Percentiles rank a stretch among this genome's conserved stretches.
phyloP scores from a whole-genome alignment of 2,329 filamentous ascomycete species.

The Botrytis tulipae region DNA sequence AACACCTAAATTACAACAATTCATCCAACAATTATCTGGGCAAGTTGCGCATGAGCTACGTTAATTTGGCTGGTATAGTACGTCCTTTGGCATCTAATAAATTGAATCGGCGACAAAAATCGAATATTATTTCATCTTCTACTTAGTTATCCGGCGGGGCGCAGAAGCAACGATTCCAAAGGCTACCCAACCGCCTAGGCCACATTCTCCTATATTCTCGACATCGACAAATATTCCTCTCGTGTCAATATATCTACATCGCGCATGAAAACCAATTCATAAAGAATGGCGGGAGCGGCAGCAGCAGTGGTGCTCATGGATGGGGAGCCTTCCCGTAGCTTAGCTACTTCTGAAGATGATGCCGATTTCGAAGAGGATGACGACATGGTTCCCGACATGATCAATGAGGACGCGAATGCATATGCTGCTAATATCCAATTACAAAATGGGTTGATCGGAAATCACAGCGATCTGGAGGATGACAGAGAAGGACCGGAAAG shows the following conservation, averaged over 20 bases:
- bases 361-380: constrained; percentile 41
- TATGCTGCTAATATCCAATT: constrained; percentile 40
- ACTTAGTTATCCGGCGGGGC: not conserved
- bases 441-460: constrained; percentile 37
- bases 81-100: not conserved
- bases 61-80: not conserved
- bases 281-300: constrained; percentile 21
- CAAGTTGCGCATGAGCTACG: constrained; percentile 11
- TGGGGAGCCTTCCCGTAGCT: constrained; percentile 37
- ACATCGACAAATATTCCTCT: not conserved
- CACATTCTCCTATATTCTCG: not conserved
- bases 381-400: constrained; percentile 31
- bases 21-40: constrained; percentile 21
- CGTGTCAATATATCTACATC: not conserved
- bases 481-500: constrained; percentile 32
- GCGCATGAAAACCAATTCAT: constrained; percentile 20
- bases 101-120: not conserved
- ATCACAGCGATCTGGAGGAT: constrained; percentile 27
- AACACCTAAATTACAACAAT: constrained; percentile 21
- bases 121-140: not conserved
- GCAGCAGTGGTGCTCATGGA: constrained; percentile 32
- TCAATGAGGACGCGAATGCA: constrained; percentile 35
- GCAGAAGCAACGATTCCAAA: constrained; percentile 5
- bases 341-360: constrained; percentile 40
- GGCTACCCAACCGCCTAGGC: not conserved